Evolutionary conservation across 768 basidiomycete species (phyloP), one percentile per base, ranked within the genome.

Genomic region (Piloderma croceum): DNA sequence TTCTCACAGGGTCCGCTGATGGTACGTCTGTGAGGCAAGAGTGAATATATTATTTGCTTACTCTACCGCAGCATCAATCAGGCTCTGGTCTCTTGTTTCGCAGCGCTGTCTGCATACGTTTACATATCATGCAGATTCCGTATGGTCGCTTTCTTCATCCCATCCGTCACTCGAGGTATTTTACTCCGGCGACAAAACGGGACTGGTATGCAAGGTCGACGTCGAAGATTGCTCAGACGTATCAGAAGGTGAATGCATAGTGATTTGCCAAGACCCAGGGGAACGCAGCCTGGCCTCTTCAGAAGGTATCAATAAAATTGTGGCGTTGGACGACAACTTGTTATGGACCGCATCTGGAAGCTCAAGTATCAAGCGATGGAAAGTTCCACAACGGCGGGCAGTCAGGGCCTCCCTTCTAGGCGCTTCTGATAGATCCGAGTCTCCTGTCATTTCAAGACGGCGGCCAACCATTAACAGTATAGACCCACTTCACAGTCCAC

Each of bases 51-150:
- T n/a, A n/a, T n/a, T n/a, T n/a, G n/a, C n/a, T n/a, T n/a, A n/a
- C n/a, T n/a, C n/a, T n/a, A n/a, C n/a, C n/a, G n/a, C 48, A 69
- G 67, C 89, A 7, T 90, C 90, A 3, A 77, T 90, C 60, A 97
- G 94, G 58, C 75, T 98, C 21, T 99, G 96, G 96, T 97, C 93
- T 1, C 70, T 97, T 13, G 63, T 75, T 2, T 79, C 89, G 0
- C 92, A 97, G 56, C 76, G 87, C 9, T 94, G 91, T 54, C 65
- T 99, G 12, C 92, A 99, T 54, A 98, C 94, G 2, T 99, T 97
- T 66, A 88, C 89, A 0, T 84, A 97, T 54, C 94, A 98, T 58
- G 81, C 87, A 11, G 90, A 93, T 45, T 87, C 86, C 11, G 91
- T 97, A 34, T 98, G 96, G 94, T 83, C 93, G 0, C 69, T 99